Conservation (phyloP, 1,139 yeast genomes). For the Kodamaea derodonti region DNA sequence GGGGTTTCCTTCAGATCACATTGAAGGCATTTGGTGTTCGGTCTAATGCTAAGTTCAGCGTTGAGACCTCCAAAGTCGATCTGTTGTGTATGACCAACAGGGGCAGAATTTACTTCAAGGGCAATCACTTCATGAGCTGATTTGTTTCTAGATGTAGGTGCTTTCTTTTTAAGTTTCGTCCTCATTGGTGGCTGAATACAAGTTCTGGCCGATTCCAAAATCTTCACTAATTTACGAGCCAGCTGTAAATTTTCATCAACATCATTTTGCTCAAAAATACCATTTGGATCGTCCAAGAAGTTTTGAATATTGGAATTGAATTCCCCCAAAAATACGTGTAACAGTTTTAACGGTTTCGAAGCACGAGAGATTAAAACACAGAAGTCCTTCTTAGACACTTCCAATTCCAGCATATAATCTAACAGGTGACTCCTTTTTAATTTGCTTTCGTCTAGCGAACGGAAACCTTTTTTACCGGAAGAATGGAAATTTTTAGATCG, state of each 20-base stretch:
- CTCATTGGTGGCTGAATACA: not conserved
- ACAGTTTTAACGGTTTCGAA: not conserved
- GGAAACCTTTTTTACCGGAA: no score
- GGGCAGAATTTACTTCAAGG: not conserved
- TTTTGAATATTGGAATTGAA: not conserved
- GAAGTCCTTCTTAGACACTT: not conserved
- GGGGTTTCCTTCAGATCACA: constrained; percentile 30
- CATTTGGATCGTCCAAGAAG: not conserved
- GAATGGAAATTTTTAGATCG: no score
- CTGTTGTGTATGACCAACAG: constrained; percentile 5
- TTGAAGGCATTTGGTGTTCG: constrained; percentile 9
- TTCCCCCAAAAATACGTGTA: not conserved
- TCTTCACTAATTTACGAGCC: not conserved
- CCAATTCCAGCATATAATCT: no score
- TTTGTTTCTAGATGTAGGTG: not conserved
- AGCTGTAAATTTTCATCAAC: not conserved
- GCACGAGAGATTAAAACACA: not conserved
- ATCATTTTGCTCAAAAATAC: not conserved
- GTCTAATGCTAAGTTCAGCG: constrained; percentile 6
- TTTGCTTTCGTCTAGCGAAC: no score
- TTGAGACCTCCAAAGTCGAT: constrained; percentile 8
- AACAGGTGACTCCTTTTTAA: no score
- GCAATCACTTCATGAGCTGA: not conserved
- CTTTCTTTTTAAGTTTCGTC: not conserved
- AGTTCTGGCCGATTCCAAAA: not conserved